These are phyloP conservation scores for Lactarius hatsudake DNA, from an alignment of 768 basidiomycete species.

Conservation along the genomic window DNA sequence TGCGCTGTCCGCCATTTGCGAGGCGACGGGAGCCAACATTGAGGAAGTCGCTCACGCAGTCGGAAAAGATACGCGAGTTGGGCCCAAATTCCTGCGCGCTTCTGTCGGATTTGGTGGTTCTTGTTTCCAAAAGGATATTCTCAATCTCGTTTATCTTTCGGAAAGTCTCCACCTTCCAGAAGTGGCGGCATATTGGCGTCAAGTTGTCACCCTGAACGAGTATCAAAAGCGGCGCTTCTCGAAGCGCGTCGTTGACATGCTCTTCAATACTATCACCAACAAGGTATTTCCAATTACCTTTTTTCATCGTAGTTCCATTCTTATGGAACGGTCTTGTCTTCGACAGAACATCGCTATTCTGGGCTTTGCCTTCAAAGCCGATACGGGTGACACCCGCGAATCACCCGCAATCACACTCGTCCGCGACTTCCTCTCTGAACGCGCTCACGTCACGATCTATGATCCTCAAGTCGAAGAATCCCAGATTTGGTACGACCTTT, in stretches of 20 bases:
- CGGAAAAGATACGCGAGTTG: constrained; percentile 89
- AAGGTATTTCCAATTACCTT: constrained; percentile 53
- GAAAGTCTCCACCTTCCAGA: constrained; percentile 94
- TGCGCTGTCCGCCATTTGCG: constrained; percentile 96
- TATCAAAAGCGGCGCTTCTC: constrained; percentile 97
- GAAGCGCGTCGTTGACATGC: constrained; percentile 91
- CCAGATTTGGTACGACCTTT: constrained; percentile 85
- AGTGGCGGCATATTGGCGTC: constrained; percentile 96
- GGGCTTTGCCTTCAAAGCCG: constrained; percentile 99
- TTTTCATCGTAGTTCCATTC: neutral
- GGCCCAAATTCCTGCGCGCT: constrained; percentile 92
- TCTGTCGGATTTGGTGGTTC: constrained; percentile 97
- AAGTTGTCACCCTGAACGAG: constrained; percentile 98
- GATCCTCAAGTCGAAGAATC: constrained; percentile 83
- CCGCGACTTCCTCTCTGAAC: constrained; percentile 89
- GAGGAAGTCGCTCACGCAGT: constrained; percentile 96
- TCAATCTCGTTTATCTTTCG: constrained; percentile 96
- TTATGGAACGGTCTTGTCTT: neutral
- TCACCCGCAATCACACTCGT: constrained; percentile 93
- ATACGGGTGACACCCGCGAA: constrained; percentile 98
- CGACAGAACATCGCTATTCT: constrained; percentile 86
- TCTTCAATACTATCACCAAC: constrained; percentile 97
- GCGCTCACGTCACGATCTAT: constrained; percentile 82
- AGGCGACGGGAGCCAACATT: constrained; percentile 97
- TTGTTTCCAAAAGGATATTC: constrained; percentile 99